phyloP scores from a whole-genome alignment of 106 monocot species.

The Gastrodia elata region DNA sequence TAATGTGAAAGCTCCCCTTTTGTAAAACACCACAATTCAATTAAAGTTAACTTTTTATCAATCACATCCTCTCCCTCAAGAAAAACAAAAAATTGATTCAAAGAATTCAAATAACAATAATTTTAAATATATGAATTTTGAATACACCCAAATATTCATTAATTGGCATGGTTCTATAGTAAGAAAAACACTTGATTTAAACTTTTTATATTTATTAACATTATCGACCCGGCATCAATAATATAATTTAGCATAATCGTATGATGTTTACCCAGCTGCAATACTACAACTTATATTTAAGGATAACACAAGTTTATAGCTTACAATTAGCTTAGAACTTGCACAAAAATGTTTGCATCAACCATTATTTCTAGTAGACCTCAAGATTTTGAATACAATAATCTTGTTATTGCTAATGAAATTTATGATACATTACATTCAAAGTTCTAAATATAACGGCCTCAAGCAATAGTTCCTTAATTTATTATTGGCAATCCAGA shows the following conservation, averaged over 20 bases:
- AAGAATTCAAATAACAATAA: not conserved
- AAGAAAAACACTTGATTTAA: not conserved
- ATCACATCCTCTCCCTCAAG: not conserved
- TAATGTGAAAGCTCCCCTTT: too few relatives aligned
- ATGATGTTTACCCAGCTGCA: not conserved
- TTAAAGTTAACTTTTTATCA: too few relatives aligned
- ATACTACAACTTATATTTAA: not conserved
- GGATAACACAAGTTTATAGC: not conserved
- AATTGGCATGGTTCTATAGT: not conserved
- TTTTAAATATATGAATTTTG: not conserved
- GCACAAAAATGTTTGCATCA: not conserved
- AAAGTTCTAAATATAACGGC: not conserved
- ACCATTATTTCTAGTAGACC: not conserved
- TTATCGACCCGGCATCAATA: not conserved
- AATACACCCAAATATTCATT: not conserved
- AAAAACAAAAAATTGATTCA: not conserved
- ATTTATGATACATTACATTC: not conserved
- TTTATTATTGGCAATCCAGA: not conserved
- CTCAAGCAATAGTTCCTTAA: not conserved
- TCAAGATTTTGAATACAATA: not conserved
- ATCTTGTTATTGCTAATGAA: not conserved
- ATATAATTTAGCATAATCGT: not conserved
- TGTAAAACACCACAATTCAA: too few relatives aligned
- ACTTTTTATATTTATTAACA: not conserved
- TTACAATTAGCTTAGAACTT: not conserved